Evolutionary conservation across 1,284 basidiomycete genomes (phyloP).

Genomic region (Ganoderma sinense): DNA sequence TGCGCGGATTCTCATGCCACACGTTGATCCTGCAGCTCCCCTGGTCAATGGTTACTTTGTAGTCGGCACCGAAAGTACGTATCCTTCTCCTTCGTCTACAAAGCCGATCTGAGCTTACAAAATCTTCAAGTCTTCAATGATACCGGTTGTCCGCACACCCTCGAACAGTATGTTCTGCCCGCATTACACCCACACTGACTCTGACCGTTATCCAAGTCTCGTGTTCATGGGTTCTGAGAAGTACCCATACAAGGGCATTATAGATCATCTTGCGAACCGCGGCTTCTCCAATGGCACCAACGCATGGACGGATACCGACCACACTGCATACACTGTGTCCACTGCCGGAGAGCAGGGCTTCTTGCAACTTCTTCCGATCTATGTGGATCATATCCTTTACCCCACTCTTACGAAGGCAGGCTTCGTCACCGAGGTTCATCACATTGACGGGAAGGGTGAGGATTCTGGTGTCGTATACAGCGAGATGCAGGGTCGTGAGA

Average conservation of each 20-base stretch:
- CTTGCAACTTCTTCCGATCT: conserved; percentile 93
- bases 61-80: conserved; percentile 89
- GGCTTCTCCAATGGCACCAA: conserved; percentile 95
- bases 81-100: not conserved
- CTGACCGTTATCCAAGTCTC: conserved; percentile 54
- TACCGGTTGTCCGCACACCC: conserved; percentile 91
- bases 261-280: conserved; percentile 97
- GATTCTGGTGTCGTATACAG: conserved; percentile 97
- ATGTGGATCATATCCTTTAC: conserved; percentile 97
- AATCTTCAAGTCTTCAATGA: conserved; percentile 84
- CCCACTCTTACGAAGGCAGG: conserved; percentile 93
- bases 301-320: conserved; percentile 87
- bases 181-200: not conserved
- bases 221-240: conserved; percentile 95
- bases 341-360: conserved; percentile 98
- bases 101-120: conserved; percentile 3
- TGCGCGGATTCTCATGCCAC: not conserved
- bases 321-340: conserved; percentile 96
- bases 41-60: conserved; percentile 95
- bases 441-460: conserved; percentile 90
- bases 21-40: conserved; percentile 60
- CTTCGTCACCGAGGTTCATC: conserved; percentile 95
- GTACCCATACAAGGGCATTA: conserved; percentile 97
- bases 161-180: conserved; percentile 79
- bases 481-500: conserved; percentile 98